These are phyloP conservation scores for Laetiporus sulphureus DNA, from an alignment of 1,284 basidiomycete genomes.

Conservation along the genomic window DNA sequence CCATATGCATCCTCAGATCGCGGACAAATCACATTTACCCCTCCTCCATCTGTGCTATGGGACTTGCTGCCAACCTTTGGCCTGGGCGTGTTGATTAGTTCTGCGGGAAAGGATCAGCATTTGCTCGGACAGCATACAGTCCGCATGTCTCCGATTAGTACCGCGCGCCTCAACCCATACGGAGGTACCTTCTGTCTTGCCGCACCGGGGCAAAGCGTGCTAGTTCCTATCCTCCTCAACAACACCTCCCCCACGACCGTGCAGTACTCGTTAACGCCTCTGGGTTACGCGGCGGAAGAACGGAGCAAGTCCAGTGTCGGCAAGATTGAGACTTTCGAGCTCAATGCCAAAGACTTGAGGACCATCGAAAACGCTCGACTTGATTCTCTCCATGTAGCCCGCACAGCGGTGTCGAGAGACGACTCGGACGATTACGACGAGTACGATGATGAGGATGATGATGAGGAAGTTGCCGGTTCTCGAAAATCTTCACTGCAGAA, in stretches of 20 bases:
- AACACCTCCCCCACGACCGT: conserved; percentile 79
- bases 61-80: conserved; percentile 42
- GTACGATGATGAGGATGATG: conserved; percentile 54
- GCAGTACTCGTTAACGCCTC: conserved; percentile 71
- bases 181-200: conserved; percentile 66
- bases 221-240: conserved; percentile 83
- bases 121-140: conserved; percentile 88
- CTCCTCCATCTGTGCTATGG: conserved; percentile 36
- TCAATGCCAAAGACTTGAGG: conserved; percentile 61
- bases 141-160: conserved; percentile 85
- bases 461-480: conserved; percentile 30
- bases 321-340: conserved; percentile 48
- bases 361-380: conserved; percentile 53
- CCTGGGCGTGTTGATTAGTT: conserved; percentile 28
- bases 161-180: conserved; percentile 76
- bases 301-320: conserved; percentile 16
- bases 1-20: conserved; percentile 19
- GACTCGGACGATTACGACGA: conserved; percentile 41
- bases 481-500: conserved; percentile 53
- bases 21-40: conserved; percentile 35
- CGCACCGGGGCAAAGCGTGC: conserved; percentile 44
- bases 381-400: conserved; percentile 42
- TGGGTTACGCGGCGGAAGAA: conserved; percentile 42
- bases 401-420: conserved; percentile 27
- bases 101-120: conserved; percentile 47